These are phyloP conservation scores for Phialophora tarda DNA, from an alignment of 2,329 filamentous ascomycete species.

Conservation along the genomic window DNA sequence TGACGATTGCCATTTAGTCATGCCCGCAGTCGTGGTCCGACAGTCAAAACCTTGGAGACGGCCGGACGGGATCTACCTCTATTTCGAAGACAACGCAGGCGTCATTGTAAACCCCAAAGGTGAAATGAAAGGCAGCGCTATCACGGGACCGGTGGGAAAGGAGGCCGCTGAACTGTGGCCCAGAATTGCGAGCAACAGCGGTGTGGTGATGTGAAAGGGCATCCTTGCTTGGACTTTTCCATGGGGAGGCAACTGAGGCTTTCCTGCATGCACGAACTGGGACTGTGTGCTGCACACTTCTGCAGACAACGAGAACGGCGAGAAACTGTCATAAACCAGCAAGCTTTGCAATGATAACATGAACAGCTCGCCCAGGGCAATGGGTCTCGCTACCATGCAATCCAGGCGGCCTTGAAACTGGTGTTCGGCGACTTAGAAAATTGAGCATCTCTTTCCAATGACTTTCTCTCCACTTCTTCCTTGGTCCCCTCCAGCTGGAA, in stretches of 20 bases:
- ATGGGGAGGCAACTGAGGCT: not conserved
- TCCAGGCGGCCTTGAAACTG: not conserved
- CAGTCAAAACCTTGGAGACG: constrained; percentile 99
- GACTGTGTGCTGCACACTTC: not conserved
- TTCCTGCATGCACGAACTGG: not conserved
- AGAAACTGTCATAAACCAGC: not conserved
- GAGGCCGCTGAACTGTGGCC: constrained; percentile 99
- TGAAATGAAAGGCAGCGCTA: constrained; percentile 99
- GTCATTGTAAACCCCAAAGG: constrained; percentile 99
- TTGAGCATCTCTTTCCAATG: not conserved
- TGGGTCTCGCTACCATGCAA: not conserved
- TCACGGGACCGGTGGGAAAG: constrained; percentile 99
- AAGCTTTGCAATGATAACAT: constrained; percentile 21
- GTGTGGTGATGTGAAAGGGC: constrained; percentile 92
- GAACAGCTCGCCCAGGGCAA: constrained; percentile 1
- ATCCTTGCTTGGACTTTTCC: constrained; percentile 3
- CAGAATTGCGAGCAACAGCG: constrained; percentile 98
- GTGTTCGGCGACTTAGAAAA: not conserved
- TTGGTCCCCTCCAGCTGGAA: not conserved
- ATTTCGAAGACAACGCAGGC: constrained; percentile 99
- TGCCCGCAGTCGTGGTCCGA: constrained; percentile 98
- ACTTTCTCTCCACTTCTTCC: not conserved
- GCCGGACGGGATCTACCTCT: constrained; percentile 97
- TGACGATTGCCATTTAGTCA: constrained; percentile 61
- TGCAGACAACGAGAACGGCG: not conserved